phyloP scores from a whole-genome alignment of 2,329 filamentous ascomycete species.

The Laburnicola sp. region DNA sequence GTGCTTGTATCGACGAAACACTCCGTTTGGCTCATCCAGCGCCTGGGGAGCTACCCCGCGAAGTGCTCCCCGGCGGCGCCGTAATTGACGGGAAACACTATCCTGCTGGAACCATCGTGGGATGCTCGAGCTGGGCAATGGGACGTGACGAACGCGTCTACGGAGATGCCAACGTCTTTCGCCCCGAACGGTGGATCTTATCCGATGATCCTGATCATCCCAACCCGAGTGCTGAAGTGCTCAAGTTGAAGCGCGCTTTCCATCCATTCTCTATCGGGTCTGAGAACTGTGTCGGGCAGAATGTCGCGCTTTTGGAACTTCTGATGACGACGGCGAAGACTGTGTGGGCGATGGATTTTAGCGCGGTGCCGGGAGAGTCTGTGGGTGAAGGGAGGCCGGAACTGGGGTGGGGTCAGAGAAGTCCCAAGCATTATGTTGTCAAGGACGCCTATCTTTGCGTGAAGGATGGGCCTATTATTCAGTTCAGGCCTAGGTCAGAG shows the following conservation, averaged over 20 bases:
- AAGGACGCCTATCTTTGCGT: conserved; percentile 8
- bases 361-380: neutral
- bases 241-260: conserved; percentile 7
- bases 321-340: conserved; percentile 9
- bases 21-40: conserved; percentile 10
- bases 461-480: conserved; percentile 6
- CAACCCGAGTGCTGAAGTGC: conserved; percentile 5
- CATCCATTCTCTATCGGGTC: conserved; percentile 16
- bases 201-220: neutral
- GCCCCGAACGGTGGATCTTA: conserved; percentile 17
- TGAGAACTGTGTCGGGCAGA: conserved; percentile 15
- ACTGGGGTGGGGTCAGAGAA: conserved; percentile 5
- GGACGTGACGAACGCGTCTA: conserved; percentile 12
- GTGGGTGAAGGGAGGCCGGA: neutral
- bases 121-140: conserved; percentile 15
- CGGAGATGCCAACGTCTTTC: conserved; percentile 10
- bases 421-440: neutral
- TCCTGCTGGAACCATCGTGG: conserved; percentile 19
- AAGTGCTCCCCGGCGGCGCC: conserved; percentile 17
- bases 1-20: conserved; percentile 16
- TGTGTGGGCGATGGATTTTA: conserved; percentile 7
- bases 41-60: conserved; percentile 13
- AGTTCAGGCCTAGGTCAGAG: conserved; percentile 1
- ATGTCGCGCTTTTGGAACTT: conserved; percentile 12
- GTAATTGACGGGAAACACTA: conserved; percentile 14